These are phyloP conservation scores for Apiotrichum akiyoshidainum DNA, from an alignment of 1,284 basidiomycete genomes.

Conservation along the genomic window DNA sequence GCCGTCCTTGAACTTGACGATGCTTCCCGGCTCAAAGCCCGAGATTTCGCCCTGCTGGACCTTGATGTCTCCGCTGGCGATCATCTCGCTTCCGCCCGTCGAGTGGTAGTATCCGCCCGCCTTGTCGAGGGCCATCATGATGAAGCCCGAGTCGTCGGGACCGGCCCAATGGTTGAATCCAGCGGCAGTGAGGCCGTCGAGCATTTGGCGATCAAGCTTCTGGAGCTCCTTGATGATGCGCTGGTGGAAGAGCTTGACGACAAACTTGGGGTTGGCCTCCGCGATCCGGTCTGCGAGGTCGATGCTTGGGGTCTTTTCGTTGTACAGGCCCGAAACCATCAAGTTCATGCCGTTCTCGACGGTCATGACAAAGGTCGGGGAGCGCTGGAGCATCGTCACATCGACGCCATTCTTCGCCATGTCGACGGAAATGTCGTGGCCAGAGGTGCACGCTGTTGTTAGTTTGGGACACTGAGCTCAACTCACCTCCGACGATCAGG, in stretches of 20 bases:
- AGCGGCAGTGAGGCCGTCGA: constrained; percentile 58
- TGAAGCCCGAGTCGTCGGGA: constrained; percentile 52
- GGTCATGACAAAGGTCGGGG: constrained; percentile 62
- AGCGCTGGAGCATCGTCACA: constrained; percentile 64
- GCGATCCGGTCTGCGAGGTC: constrained; percentile 58
- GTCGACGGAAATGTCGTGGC: constrained; percentile 54
- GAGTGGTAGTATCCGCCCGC: constrained; percentile 55
- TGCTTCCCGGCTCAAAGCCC: constrained; percentile 51
- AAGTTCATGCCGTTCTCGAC: constrained; percentile 55
- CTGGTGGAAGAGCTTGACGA: constrained; percentile 54
- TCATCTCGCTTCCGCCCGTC: constrained; percentile 56
- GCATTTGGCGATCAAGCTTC: constrained; percentile 58
- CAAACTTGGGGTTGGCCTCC: constrained; percentile 54
- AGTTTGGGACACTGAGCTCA: not conserved
- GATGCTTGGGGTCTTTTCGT: constrained; percentile 28
- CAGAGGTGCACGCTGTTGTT: constrained; percentile 57
- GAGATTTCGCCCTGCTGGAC: constrained; percentile 64
- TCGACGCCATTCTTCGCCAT: constrained; percentile 55
- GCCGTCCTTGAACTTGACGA: constrained; percentile 64
- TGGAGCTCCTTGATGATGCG: constrained; percentile 56
- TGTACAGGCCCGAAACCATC: constrained; percentile 42
- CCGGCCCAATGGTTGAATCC: constrained; percentile 63
- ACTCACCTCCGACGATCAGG: constrained; percentile 56
- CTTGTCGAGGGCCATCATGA: constrained; percentile 42
- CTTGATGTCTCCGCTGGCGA: constrained; percentile 70